Base-by-base conservation (phyloP, 2,329 filamentous ascomycete genomes). In the Diaporthe citri region DNA sequence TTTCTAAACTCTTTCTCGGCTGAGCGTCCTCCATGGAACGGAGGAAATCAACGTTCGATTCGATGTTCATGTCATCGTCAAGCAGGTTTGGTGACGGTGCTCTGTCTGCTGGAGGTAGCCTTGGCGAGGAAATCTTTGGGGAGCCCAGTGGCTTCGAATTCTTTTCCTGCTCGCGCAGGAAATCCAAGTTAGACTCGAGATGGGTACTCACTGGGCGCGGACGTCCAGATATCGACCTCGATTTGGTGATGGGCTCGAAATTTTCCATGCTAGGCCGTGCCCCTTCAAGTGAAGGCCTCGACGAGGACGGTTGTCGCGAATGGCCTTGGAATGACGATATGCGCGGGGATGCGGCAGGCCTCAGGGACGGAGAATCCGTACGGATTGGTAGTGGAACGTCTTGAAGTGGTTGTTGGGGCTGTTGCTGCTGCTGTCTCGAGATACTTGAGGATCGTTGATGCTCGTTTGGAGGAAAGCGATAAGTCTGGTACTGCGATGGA, bases 21-120 rank as follows among this genome's bases (percentile, higher is more conserved):
- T 90, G 90, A 2, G 87, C 84, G 76, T 91, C 86, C 88, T 97
- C 95, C 84, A 94, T 92, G 2, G 91, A 92, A 55, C 94, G 92
- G 25, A 98, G 86, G 80, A 95, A 97, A 57, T 97, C 95, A 31
- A 97, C 90, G 78, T 97, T 95, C 2, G 94, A 96, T 75, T 92
- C 86, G 77, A 97, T 94, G 74, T 90, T 92, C 67, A 87, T 89
- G n/a, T 92, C 90, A 8, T 86, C 83, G 2, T 88, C 81, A 46
- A 84, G 84, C 17, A 75, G 84, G 71, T 80, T 87, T 75, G 84
- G 86, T 34, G 84, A 90, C 20, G 83, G 82, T 34, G 82, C 80
- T 55, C 85, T 85, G 56, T 83, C 86, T 57, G 69, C 43, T 7
- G 69, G 55, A 8, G 79, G 78, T 52, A 82, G 78, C 43, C 81